Evolutionary conservation across 176 grass and related monocot species (phyloP).

Genomic region (Urochloa ruziziensis): DNA sequence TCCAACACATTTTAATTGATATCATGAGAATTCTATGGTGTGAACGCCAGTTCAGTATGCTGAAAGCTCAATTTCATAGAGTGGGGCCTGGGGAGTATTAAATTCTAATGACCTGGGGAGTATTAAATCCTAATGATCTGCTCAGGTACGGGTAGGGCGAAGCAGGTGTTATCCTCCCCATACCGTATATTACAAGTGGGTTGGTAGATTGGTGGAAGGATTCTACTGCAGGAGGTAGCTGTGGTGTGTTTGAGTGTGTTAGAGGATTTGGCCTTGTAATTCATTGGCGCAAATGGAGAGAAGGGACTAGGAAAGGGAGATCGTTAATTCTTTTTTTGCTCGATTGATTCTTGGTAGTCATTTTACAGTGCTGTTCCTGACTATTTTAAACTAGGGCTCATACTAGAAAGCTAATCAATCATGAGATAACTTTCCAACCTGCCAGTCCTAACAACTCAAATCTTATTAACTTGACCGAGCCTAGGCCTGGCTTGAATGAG

Average conservation of each 20-base stretch:
- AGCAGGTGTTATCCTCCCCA: too few species aligned
- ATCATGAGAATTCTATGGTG: not conserved
- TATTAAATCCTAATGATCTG: not conserved
- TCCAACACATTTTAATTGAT: not conserved
- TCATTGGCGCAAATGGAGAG: not conserved
- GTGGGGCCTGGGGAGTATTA: too few species aligned
- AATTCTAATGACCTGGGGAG: too few species aligned
- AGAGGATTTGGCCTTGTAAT: not conserved
- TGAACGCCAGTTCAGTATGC: not conserved
- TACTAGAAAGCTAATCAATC: too few species aligned
- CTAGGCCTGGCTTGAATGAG: too few species aligned
- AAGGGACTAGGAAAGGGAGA: not conserved
- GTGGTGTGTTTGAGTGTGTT: not conserved
- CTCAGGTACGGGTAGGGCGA: not conserved
- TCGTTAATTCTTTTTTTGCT: not conserved
- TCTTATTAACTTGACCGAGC: too few species aligned
- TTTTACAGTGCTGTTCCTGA: not conserved
- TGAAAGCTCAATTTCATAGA: not conserved
- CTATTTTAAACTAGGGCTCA: not conserved
- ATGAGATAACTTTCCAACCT: too few species aligned
- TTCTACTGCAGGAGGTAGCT: not conserved
- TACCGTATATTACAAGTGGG: not conserved
- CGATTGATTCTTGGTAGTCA: not conserved
- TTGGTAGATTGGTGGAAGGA: not conserved
- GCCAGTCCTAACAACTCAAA: too few species aligned